Evolutionary conservation across 257 asterid genomes (phyloP), one percentile per base, ranked within the genome.

Genomic region (Thymus quinquecostatus): DNA sequence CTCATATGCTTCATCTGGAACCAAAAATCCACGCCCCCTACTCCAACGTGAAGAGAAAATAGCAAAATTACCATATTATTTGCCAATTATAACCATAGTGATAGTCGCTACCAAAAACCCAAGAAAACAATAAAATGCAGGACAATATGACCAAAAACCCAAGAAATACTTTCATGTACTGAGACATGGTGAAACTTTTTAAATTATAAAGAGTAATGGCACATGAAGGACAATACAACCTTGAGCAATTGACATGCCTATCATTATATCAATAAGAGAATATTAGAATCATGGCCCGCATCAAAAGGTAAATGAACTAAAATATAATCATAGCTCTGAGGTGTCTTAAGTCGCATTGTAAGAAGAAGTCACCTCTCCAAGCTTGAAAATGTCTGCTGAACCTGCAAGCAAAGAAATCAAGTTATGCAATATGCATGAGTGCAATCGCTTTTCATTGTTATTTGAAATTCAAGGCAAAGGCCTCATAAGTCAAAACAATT

Each of bases 11-110:
- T 86, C 97, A 69, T 88, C 91, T 41, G 91, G 88, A 77, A 71
- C 88, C 82, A 90, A 91, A 73, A 80, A 90, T 69, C 97, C 96
- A 73, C 80, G 86, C n/a, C 87, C 96, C 97, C 97, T 90, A 79
- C 54, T 59, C 70, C 82, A 80, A 68, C 45, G 54, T 49, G 57
- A 74, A 43, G 68, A 38, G 41, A 79, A 53, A 57, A 60, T 60
- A 71, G 12, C 50, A 78, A 57, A 40, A 69, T 34, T 67, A 78
- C 53, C 51, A 64, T 55, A 56, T 54, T 50, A 38, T 45, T 55
- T 66, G 10, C 55, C 45, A 13, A 28, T 30, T 44, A 73, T 63
- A 67, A 58, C 56, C 34, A n/a, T 56, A 73, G 34, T 67, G 73
- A 21, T 21, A 21, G 29, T 21, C 60, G 54, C 73, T 65, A 51